These are phyloP conservation scores for Zygnema circumcarinatum DNA, from an alignment of 139 green algal species.

Conservation along the genomic window DNA sequence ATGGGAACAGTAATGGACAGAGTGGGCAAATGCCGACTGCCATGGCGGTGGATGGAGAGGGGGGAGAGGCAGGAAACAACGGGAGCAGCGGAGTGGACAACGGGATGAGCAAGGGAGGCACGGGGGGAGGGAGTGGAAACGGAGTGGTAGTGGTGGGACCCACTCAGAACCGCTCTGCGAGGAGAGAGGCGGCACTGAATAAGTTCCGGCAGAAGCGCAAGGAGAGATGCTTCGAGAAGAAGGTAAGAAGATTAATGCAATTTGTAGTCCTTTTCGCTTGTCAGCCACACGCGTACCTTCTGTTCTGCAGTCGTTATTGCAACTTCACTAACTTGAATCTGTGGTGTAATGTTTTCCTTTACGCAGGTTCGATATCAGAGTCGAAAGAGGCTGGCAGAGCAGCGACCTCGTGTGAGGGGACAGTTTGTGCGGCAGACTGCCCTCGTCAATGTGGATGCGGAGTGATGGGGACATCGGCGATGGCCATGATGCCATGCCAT, in stretches of 20 bases:
- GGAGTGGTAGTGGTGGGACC: background rate
- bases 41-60: background rate
- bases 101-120: slow-evolving; percentile 1
- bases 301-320: too few relatives aligned
- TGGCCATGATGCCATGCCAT: too few relatives aligned
- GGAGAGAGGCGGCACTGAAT: slow-evolving; percentile 50
- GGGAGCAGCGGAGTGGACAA: slow-evolving; percentile 1
- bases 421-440: slow-evolving; percentile 63
- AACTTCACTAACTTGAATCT: too few relatives aligned
- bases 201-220: slow-evolving; percentile 67
- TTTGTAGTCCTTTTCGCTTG: too few relatives aligned
- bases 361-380: slow-evolving; percentile 51
- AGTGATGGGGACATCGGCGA: background rate
- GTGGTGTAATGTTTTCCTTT: background rate
- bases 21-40: background rate
- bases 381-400: slow-evolving; percentile 63
- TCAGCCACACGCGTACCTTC: too few relatives aligned
- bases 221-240: slow-evolving; percentile 68
- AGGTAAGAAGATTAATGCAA: slow-evolving; percentile 49
- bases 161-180: slow-evolving; percentile 18
- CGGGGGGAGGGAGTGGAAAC: background rate
- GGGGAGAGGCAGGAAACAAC: background rate
- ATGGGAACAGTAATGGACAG: background rate
- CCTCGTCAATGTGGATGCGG: background rate
- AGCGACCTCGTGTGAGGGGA: slow-evolving; percentile 61